Evolutionary conservation across 768 basidiomycete species (phyloP).

Genomic region (Cystofilobasidium macerans): DNA sequence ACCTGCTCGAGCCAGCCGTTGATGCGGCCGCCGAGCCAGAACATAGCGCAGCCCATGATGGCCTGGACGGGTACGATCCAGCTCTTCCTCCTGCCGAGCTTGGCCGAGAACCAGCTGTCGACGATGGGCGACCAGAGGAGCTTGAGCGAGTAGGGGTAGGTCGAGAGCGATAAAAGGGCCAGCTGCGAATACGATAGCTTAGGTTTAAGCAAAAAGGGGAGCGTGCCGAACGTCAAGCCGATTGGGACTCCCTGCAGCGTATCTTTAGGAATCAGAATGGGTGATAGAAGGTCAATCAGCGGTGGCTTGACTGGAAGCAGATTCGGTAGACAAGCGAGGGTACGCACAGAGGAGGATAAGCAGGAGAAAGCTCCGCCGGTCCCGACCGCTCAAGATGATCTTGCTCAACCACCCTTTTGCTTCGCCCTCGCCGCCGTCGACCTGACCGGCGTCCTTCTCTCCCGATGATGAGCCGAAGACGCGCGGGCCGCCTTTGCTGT

Average conservation of each 20-base stretch:
- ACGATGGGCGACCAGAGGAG: constrained; percentile 95
- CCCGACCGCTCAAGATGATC: constrained; percentile 51
- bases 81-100: constrained; percentile 84
- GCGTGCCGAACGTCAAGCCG: constrained; percentile 79
- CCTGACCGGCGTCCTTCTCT: no score
- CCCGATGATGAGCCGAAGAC: no score
- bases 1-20: constrained; percentile 25
- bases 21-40: constrained; percentile 39
- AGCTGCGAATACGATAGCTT: constrained; percentile 95
- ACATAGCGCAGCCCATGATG: constrained; percentile 63
- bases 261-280: constrained; percentile 33
- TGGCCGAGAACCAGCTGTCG: constrained; percentile 72
- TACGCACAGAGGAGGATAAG: constrained; percentile 76
- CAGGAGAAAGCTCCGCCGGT: constrained; percentile 72
- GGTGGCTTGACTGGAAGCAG: no score
- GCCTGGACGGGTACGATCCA: constrained; percentile 99
- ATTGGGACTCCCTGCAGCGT: constrained; percentile 77
- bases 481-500: no score
- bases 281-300: no score
- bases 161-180: constrained; percentile 81
- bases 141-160: constrained; percentile 75
- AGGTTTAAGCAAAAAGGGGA: constrained; percentile 90
- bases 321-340: neutral
- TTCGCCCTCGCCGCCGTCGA: neutral
- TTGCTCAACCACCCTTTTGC: constrained; percentile 7